These are phyloP conservation scores for Phytophthora hibernalis DNA, from an alignment of 352 stramenopile genomes.

Conservation along the genomic window DNA sequence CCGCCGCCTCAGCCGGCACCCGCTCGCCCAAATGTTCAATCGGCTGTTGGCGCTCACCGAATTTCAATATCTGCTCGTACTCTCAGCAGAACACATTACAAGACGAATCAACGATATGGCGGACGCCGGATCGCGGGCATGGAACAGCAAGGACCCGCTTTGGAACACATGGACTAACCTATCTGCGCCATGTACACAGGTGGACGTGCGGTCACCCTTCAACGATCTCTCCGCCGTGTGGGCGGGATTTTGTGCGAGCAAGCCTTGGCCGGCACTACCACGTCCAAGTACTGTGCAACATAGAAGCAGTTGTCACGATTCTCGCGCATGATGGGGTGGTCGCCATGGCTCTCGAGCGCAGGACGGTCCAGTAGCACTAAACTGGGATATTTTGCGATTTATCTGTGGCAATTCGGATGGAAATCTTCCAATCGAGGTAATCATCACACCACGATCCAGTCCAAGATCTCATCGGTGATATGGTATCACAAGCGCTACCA, in stretches of 20 bases:
- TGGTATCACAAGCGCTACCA: background rate
- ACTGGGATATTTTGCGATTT: background rate
- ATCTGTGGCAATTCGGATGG: background rate
- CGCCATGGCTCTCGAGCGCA: background rate
- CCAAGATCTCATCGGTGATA: no score
- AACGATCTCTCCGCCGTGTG: slow-evolving; percentile 29
- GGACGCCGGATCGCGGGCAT: slow-evolving; percentile 19
- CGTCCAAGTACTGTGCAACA: slow-evolving; percentile 9
- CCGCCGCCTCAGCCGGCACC: background rate
- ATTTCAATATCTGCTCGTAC: slow-evolving; percentile 12
- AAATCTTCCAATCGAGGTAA: background rate
- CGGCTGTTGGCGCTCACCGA: slow-evolving; percentile 26
- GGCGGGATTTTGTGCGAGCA: slow-evolving; percentile 12
- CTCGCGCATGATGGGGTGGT: background rate
- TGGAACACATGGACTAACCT: slow-evolving; percentile 25
- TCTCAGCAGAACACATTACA: slow-evolving; percentile 30
- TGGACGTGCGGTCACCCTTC: slow-evolving; percentile 13
- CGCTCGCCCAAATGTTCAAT: slow-evolving; percentile 14
- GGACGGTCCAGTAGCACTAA: background rate
- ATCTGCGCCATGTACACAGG: slow-evolving; percentile 17
- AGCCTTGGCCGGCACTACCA: slow-evolving; percentile 22
- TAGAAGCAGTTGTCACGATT: slow-evolving; percentile 24
- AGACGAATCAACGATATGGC: slow-evolving; percentile 22
- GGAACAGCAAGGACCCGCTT: slow-evolving; percentile 3
- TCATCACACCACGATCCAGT: background rate